phyloP scores from a whole-genome alignment of 805 yeast species.

The Suhomyces canberraensis region DNA sequence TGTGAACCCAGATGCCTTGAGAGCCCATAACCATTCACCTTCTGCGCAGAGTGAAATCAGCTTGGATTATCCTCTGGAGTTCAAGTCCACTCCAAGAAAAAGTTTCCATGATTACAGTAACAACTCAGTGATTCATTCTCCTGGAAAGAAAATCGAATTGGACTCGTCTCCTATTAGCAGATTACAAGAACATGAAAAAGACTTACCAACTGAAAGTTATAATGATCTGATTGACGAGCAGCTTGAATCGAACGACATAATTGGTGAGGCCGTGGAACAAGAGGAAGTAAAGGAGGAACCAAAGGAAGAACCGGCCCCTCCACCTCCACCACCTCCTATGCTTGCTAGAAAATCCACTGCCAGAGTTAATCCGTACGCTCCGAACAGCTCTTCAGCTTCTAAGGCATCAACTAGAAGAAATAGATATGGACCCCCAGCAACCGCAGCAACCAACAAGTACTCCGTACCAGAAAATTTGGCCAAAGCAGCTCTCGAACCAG shows the following conservation, averaged over 20 bases:
- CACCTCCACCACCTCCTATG: constrained; percentile 15
- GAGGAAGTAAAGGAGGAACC: no score
- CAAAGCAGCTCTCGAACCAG: background rate
- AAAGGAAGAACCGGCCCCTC: no score
- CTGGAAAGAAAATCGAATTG: constrained; percentile 3
- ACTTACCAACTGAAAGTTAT: background rate
- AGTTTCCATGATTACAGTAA: background rate
- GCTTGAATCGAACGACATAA: no score
- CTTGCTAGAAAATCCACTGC: constrained; percentile 6
- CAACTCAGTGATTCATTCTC: background rate
- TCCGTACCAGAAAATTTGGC: constrained; percentile 8
- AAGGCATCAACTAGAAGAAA: constrained; percentile 14
- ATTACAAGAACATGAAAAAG: background rate
- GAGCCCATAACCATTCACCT: constrained; percentile 22
- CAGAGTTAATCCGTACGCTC: constrained; percentile 37
- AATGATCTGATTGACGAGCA: no score
- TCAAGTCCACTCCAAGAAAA: constrained; percentile 15
- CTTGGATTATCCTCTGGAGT: constrained; percentile 28
- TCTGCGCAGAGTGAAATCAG: constrained; percentile 32
- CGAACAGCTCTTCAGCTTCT: constrained; percentile 15
- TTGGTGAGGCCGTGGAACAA: no score
- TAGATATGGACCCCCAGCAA: constrained; percentile 27
- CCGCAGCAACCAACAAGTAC: constrained; percentile 6
- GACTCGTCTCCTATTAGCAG: background rate
- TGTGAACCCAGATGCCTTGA: constrained; percentile 10